These are phyloP conservation scores for Coffea canephora DNA, from an alignment of 257 asterid species.

Conservation along the genomic window DNA sequence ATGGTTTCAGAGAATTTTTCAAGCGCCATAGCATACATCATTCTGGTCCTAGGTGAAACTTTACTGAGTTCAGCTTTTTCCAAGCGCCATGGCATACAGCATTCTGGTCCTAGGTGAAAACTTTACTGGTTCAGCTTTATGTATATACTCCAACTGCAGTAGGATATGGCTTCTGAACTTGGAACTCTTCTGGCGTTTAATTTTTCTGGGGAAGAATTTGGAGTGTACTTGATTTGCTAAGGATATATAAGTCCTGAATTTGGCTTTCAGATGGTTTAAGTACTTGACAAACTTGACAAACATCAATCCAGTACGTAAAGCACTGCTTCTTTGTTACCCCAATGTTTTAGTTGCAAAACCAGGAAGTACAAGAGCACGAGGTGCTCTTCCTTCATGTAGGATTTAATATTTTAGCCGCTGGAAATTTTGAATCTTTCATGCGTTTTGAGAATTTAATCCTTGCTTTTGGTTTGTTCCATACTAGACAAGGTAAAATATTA, in stretches of 20 bases:
- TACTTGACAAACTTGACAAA: not conserved
- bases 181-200: too few species aligned
- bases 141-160: not conserved
- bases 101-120: conserved; percentile 40
- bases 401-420: not conserved
- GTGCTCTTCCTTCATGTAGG: not conserved
- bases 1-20: conserved; percentile 91
- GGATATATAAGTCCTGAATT: too few species aligned
- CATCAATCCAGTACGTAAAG: not conserved
- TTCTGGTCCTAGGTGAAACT: conserved; percentile 36
- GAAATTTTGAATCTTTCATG: not conserved
- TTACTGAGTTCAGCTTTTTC: conserved; percentile 23
- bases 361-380: not conserved
- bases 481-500: not conserved
- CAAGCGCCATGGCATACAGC: conserved; percentile 60
- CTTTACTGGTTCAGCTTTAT: not conserved
- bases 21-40: conserved; percentile 58
- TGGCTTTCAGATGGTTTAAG: not conserved
- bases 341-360: not conserved
- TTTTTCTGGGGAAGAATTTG: not conserved
- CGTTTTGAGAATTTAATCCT: not conserved
- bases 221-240: not conserved
- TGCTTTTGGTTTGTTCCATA: not conserved
- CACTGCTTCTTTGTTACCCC: not conserved
- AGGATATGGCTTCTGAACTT: not conserved